A percentile compares a stretch with the other conserved stretches of the same genome.
phyloP scores from a whole-genome alignment of 108 stramenopile species.

The Bacterosira constricta region DNA sequence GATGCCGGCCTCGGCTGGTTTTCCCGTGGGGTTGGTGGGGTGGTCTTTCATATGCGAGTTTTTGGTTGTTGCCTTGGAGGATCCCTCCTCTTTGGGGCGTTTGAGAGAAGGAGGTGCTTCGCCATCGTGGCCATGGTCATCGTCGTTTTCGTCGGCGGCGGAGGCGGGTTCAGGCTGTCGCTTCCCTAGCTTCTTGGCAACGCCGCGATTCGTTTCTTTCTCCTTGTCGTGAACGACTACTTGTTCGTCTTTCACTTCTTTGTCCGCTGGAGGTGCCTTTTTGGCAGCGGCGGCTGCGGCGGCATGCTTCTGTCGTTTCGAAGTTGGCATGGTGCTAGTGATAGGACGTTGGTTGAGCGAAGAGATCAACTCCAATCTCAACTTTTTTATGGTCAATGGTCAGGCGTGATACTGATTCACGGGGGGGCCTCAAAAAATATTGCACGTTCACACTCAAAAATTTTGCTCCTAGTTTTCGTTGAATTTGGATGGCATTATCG shows the following conservation, averaged over 20 bases:
- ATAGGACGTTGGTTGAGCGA: no score
- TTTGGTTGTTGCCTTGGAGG: background rate
- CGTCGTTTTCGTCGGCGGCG: conserved; percentile 12
- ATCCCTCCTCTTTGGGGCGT: conserved; percentile 2
- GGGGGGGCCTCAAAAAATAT: no score
- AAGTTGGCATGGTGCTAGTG: background rate
- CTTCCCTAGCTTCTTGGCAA: background rate
- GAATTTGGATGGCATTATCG: no score
- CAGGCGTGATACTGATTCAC: no score
- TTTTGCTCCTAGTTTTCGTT: no score
- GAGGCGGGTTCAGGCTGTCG: background rate
- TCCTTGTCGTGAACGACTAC: conserved; percentile 3
- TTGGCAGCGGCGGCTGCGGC: background rate
- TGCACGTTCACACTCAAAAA: no score
- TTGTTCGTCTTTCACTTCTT: background rate
- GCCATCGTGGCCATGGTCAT: conserved; percentile 4
- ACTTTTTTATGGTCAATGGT: no score
- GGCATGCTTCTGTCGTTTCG: background rate
- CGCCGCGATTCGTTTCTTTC: conserved; percentile 12
- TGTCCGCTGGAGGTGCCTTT: no score
- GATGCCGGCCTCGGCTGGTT: conserved; percentile 68
- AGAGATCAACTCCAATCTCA: no score
- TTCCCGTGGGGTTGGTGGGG: conserved; percentile 44
- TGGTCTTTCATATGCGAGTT: conserved; percentile 34
- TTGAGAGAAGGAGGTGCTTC: background rate